Evolutionary conservation across 768 basidiomycete genomes (phyloP), one percentile per base, ranked within the genome.

Genomic region (Phylloporus scabripes): DNA sequence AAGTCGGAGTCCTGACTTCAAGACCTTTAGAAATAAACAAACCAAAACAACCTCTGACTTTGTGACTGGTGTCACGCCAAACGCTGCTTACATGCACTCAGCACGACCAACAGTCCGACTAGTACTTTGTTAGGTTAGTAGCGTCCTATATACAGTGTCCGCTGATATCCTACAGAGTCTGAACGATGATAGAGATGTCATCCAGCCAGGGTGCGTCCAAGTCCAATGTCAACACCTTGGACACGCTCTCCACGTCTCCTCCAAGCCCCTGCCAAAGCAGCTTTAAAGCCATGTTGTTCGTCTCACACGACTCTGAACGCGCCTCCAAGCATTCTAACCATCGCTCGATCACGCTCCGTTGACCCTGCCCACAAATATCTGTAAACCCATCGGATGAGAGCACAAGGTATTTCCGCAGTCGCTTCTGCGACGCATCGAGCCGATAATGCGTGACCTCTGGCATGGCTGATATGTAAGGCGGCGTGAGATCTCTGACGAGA

Each of bases 141-240:
- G 42, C 38, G 32, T 20, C 24, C 43, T 21, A 20, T 29, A 31
- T 7, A 38, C 37, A 15, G n/a, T n/a, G 10, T 36, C 17, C 36
- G 7, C 15, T 11, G 12, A 46, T 38, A 20, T 26, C 26, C 39
- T 57, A 82, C 31, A 83, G 63, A 36, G 74, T 76, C 51, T 81
- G 80, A 48, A 85, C 82, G 48, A 85, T 72, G 49, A 85, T 77
- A 8, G 81, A 72, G 8, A 83, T 79, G 62, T 85, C 83, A 53
- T 85, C 83, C 51, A 85, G 72, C 82, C 83, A 85, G 15, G 79
- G 74, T 36, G 68, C 69, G 48, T 81, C 79, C 76, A 82, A 75
- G 57, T 85, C 80, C 59, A 84, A 63, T 29, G 81, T 83, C 66
- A 85, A 62, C 48, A 77, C 75, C 50, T 73, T 73, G 32, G 82